Percentiles rank a stretch among this genome's conserved stretches.
These are phyloP conservation scores for Ceratocystis destructans DNA, from an alignment of 2,329 filamentous ascomycete species.

Conservation along the genomic window DNA sequence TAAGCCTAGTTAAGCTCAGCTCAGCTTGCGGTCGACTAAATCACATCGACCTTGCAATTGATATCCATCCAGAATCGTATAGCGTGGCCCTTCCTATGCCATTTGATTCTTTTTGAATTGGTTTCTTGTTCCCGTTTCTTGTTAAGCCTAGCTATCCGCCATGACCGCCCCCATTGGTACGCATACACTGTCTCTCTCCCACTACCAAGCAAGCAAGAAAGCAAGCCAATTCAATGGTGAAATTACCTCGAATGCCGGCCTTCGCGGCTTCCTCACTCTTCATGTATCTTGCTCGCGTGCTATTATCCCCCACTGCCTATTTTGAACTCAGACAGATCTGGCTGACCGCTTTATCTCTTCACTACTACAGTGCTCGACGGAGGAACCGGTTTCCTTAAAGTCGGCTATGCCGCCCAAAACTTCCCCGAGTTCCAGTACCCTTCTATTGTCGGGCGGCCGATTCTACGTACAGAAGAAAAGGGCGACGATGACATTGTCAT, in stretches of 20 bases:
- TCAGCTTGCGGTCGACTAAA: neutral
- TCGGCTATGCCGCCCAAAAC: slow-evolving; percentile 97
- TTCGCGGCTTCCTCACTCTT: neutral
- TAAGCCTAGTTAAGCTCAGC: slow-evolving; percentile 1
- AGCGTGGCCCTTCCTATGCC: neutral
- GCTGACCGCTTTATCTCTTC: slow-evolving; percentile 16
- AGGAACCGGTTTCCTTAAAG: slow-evolving; percentile 98
- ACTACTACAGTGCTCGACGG: slow-evolving; percentile 75
- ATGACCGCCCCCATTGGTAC: slow-evolving; percentile 16
- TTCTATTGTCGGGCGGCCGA: slow-evolving; percentile 93
- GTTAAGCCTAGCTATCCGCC: neutral
- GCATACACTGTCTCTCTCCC: neutral
- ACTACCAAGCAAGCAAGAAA: neutral
- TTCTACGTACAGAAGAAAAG: slow-evolving; percentile 87
- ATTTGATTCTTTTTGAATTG: neutral
- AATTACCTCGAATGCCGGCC: neutral
- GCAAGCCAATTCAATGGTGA: neutral
- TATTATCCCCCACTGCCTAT: neutral
- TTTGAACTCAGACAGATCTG: slow-evolving; percentile 12
- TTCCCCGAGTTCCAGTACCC: slow-evolving; percentile 98
- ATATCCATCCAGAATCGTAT: neutral
- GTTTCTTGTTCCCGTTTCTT: neutral
- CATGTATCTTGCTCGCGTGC: neutral
- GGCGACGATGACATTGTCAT: slow-evolving; percentile 49
- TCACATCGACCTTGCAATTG: neutral